These are phyloP conservation scores for Phycomyces blakesleeanus DNA, from an alignment of 192 early-diverging fungal species.

Conservation along the genomic window DNA sequence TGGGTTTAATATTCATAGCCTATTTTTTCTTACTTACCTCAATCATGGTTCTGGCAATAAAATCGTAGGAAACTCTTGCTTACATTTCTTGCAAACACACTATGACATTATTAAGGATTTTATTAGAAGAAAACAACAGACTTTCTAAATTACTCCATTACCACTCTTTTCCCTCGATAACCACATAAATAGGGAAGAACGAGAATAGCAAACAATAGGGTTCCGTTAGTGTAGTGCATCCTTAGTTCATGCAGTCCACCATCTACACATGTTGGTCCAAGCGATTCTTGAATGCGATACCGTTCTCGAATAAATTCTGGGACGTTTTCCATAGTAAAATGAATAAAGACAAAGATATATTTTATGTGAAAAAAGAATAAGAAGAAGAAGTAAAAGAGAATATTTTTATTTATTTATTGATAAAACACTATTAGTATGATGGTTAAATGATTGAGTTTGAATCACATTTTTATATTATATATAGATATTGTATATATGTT, in stretches of 20 bases:
- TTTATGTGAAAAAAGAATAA: too few relatives aligned
- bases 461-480: too few relatives aligned
- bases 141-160: neutral
- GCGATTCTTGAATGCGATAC: conserved; percentile 22
- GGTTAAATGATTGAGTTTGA: too few relatives aligned
- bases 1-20: too few relatives aligned
- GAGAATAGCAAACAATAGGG: conserved; percentile 19
- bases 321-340: neutral
- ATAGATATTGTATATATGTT: too few relatives aligned
- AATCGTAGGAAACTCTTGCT: conserved; percentile 22
- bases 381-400: too few relatives aligned
- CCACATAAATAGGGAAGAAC: conserved; percentile 32
- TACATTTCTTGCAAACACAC: conserved; percentile 30
- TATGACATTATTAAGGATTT: neutral
- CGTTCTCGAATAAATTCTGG: conserved; percentile 23
- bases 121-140: neutral
- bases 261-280: conserved; percentile 19
- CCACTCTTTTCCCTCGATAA: conserved; percentile 24
- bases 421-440: too few relatives aligned
- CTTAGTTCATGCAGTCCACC: conserved; percentile 25
- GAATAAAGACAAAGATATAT: too few relatives aligned
- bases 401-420: too few relatives aligned
- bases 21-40: too few relatives aligned
- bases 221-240: conserved; percentile 27
- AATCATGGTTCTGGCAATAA: conserved; percentile 21